phyloP scores from a whole-genome alignment of 805 yeast species.

The Pichia exigua region DNA sequence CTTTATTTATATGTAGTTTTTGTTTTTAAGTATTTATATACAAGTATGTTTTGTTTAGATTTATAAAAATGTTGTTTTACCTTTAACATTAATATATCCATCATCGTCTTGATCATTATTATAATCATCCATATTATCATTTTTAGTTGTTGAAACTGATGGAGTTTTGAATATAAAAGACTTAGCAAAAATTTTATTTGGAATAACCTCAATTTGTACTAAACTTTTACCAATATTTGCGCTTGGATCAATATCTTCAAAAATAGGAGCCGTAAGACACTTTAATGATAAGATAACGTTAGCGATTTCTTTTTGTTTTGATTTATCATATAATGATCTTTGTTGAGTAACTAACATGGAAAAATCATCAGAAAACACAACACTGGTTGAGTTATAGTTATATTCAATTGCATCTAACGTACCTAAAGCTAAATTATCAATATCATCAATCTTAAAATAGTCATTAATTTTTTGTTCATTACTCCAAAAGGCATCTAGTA shows the following conservation, averaged over 20 bases:
- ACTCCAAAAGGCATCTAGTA: conserved; percentile 24
- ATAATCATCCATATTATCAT: conserved; percentile 8
- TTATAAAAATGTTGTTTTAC: conserved; percentile 19
- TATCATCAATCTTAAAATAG: conserved; percentile 16
- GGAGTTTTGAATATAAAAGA: conserved; percentile 22
- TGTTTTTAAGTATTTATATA: not conserved
- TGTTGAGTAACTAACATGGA: conserved; percentile 23
- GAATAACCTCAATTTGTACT: conserved; percentile 23
- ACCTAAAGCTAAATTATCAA: conserved; percentile 24
- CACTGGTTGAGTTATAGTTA: conserved; percentile 14
- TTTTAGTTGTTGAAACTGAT: conserved; percentile 9
- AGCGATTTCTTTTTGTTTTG: conserved; percentile 20
- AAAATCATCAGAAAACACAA: conserved; percentile 18
- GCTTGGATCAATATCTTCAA: conserved; percentile 21
- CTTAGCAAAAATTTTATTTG: conserved; percentile 13
- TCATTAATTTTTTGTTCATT: conserved; percentile 26
- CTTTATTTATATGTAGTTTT: not conserved
- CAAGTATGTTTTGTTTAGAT: not conserved
- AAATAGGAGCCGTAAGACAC: conserved; percentile 14
- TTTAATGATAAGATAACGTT: conserved; percentile 18
- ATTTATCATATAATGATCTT: conserved; percentile 22
- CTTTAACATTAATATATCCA: conserved; percentile 23
- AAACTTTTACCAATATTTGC: conserved; percentile 18
- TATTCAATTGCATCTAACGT: conserved; percentile 24
- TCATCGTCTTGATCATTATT: conserved; percentile 12